Evolutionary conservation across 2,329 filamentous ascomycete genomes (phyloP).

Genomic region (Beauveria scarabaeidicola): DNA sequence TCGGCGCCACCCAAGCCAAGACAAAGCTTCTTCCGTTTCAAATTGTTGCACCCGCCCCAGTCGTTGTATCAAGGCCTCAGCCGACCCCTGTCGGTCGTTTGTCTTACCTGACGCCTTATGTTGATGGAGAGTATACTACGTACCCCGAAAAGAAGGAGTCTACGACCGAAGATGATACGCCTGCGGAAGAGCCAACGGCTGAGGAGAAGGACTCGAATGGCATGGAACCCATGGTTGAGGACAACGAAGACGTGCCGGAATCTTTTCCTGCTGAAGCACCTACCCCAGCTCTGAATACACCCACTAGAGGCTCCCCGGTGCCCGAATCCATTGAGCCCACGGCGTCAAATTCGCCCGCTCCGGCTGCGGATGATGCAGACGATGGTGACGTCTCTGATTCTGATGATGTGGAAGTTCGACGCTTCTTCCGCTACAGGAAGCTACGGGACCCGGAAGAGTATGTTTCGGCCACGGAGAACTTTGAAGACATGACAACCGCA

Average conservation of each 20-base stretch:
- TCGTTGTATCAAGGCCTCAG: slow-evolving; percentile 20
- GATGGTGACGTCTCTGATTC: slow-evolving; percentile 28
- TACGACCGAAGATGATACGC: slow-evolving; percentile 23
- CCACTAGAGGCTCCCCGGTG: slow-evolving; percentile 29
- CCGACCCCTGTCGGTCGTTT: slow-evolving; percentile 26
- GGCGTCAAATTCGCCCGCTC: slow-evolving; percentile 29
- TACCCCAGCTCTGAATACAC: slow-evolving; percentile 31
- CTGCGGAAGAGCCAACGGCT: slow-evolving; percentile 22
- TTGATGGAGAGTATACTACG: slow-evolving; percentile 29
- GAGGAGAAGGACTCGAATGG: slow-evolving; percentile 21
- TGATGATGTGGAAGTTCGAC: slow-evolving; percentile 23
- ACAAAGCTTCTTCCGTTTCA: neutral
- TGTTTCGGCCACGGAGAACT: slow-evolving; percentile 38
- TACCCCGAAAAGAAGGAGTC: slow-evolving; percentile 31
- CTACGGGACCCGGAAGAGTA: slow-evolving; percentile 43
- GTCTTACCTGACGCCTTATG: slow-evolving; percentile 32
- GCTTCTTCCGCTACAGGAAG: slow-evolving; percentile 39
- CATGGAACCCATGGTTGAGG: slow-evolving; percentile 18
- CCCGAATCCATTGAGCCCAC: slow-evolving; percentile 31
- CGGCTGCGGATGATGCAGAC: slow-evolving; percentile 27
- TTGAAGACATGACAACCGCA: slow-evolving; percentile 38
- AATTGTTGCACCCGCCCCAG: neutral
- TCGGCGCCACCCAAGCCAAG: neutral
- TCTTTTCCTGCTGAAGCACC: slow-evolving; percentile 23
- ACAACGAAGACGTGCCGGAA: slow-evolving; percentile 16